Evolutionary conservation across 805 yeast species (phyloP), one percentile per base, ranked within the genome.

Genomic region (Candida manassasensis): DNA sequence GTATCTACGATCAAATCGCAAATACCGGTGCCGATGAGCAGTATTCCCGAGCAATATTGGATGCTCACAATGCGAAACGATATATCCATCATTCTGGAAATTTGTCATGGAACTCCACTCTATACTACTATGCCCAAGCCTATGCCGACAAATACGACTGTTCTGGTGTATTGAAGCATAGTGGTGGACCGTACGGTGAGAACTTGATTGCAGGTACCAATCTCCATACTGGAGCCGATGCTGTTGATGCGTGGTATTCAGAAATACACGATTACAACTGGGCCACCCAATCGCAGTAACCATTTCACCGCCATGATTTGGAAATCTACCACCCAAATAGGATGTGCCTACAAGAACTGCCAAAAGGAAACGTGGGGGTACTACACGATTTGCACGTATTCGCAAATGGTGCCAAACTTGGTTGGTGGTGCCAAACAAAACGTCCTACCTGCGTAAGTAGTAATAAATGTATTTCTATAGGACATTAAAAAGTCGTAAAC

Each of bases 61-160:
- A 55, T 35, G 53, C 62, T 3, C 67, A 61, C 47, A 61, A 61
- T 40, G 21, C 43, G 19, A 50, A 61, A 38, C 46, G 67, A 32
- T 57, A 58, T 3, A 35, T 40, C 5, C 67, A 61, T 36, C 52
- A 53, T 15, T 64, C 47, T 4, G 54, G 47, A 4, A 47, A 47
- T 0, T 52, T 85, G 36, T 32, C 55, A 1, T 85, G 94, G 94
- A 69, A 71, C 40, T 47, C 57, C 6, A 61, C 59, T 0, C 55
- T 80, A 14, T 29, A 29, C 19, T 44, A 54, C 7, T 65, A 48
- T 38, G 71, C 70, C 8, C 49, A 52, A 3, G 27, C 38, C 7
- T 62, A 51, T 38, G 64, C 69, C 10, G 42, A 48, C 11, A 36
- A 44, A 22, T 65, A 63, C 43, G 50, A 52, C 26, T 65, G 71